These are phyloP conservation scores for Tylopilus plumbeoviolaceoides DNA, from an alignment of 768 basidiomycete genomes.

Conservation along the genomic window DNA sequence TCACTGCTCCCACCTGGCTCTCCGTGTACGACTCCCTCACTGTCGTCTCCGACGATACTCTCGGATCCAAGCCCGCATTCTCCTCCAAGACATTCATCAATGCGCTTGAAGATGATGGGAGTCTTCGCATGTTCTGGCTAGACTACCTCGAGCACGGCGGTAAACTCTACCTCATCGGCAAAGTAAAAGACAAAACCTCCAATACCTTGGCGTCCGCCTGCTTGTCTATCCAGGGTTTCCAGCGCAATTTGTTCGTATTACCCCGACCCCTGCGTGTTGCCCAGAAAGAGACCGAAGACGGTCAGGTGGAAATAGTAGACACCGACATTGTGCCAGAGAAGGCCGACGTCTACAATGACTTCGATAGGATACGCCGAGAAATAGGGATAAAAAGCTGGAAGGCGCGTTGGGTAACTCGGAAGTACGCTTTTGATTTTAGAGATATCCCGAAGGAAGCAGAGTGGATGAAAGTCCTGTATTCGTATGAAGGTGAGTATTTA, in stretches of 20 bases:
- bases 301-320: slow-evolving; percentile 42
- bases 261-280: slow-evolving; percentile 65
- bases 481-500: slow-evolving; percentile 66
- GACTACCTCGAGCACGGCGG: slow-evolving; percentile 90
- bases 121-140: slow-evolving; percentile 91
- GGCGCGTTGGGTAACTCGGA: slow-evolving; percentile 80
- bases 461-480: slow-evolving; percentile 94
- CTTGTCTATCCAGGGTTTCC: slow-evolving; percentile 76
- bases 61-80: slow-evolving; percentile 42
- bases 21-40: slow-evolving; percentile 70
- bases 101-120: slow-evolving; percentile 80
- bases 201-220: slow-evolving; percentile 77
- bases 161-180: slow-evolving; percentile 84
- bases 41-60: slow-evolving; percentile 55
- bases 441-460: slow-evolving; percentile 78
- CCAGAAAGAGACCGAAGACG: slow-evolving; percentile 29
- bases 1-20: slow-evolving; percentile 59
- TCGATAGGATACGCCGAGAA: slow-evolving; percentile 72
- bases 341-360: slow-evolving; percentile 76
- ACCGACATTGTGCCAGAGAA: slow-evolving; percentile 71
- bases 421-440: slow-evolving; percentile 81
- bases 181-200: slow-evolving; percentile 75
- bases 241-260: slow-evolving; percentile 88
- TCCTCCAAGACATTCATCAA: slow-evolving; percentile 42
- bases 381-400: slow-evolving; percentile 73